Evolutionary conservation across 2,329 filamentous ascomycete genomes (phyloP), one percentile per base, ranked within the genome.

Genomic region (Ceratocystis albifundus): DNA sequence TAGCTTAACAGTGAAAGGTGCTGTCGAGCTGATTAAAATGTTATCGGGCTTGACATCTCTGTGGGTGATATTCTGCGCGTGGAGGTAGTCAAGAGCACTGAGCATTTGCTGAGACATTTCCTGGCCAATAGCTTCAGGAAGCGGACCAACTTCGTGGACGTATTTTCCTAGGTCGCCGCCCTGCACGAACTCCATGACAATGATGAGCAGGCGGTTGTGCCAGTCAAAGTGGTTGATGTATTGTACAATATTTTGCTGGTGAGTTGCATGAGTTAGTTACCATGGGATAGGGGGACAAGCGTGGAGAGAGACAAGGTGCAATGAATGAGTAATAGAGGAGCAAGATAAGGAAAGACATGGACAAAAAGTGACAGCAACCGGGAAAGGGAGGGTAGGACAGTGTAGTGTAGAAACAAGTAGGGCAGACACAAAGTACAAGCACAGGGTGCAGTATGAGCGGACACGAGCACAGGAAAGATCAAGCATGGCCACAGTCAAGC

Each of bases 1-100:
- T 15, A 99, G 80, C 75, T 99, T 97, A 71, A 97, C 88, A 15
- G 84, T 80, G 62, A 96, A 83, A 0, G 92, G 91, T 4, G 87
- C 79, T 8, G 84, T 74, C 0, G 85, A 87, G 10, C 86, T 80
- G 70, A 97, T 89, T 50, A 99, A 80, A 68, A 99, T 96, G 72
- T 99, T 99, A 78, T 99, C 94, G 0, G 94, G 94, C 74, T 99
- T 99, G 73, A 99, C 91, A 75, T 99, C 94, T n/a, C 94, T 88
- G 76, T 99, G 94, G 0, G 93, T 97, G 71, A 99, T 96, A 72
- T 88, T 90, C 71, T 88, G 87, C 65, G 81, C 79, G 74, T 99
- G 94, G 7, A 99, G 80, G 74, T 99, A 96, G 36, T 85, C 85
- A 64, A 99, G 78, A 1, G 93, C 93, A 70, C 87, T 84, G 55